phyloP scores from a whole-genome alignment of 768 basidiomycete genomes.

The Lentinula guzmanii region DNA sequence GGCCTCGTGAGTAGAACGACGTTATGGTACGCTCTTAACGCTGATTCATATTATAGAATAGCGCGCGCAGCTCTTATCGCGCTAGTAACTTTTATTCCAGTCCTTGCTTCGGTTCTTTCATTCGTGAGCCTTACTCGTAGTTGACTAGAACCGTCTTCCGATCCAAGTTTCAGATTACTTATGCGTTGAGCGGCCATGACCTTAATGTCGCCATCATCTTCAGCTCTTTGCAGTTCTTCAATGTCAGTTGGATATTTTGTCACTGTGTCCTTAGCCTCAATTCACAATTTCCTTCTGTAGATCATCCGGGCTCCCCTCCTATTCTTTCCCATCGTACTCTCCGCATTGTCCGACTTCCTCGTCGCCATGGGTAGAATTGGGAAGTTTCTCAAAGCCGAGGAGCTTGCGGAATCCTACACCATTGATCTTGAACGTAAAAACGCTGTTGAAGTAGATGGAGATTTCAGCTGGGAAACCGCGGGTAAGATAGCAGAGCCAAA shows the following conservation, averaged over 20 bases:
- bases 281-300: conserved; percentile 23
- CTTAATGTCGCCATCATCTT: conserved; percentile 34
- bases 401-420: conserved; percentile 23
- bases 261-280: background rate
- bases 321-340: conserved; percentile 32
- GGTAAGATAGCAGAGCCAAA: conserved; percentile 25
- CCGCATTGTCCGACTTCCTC: conserved; percentile 23
- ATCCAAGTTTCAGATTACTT: conserved; percentile 20
- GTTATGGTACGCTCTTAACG: background rate
- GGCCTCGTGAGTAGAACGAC: background rate
- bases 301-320: conserved; percentile 33
- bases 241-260: conserved; percentile 5
- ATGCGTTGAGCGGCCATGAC: conserved; percentile 31
- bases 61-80: conserved; percentile 18
- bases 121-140: conserved; percentile 27
- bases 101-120: conserved; percentile 31
- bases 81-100: conserved; percentile 29
- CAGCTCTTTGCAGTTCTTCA: conserved; percentile 17
- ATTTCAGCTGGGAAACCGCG: conserved; percentile 23
- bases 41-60: conserved; percentile 9
- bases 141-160: background rate
- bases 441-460: conserved; percentile 26
- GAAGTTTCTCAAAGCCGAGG: conserved; percentile 29
- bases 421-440: conserved; percentile 19
- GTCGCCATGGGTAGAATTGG: conserved; percentile 27